Conservation (phyloP, 2,329 filamentous ascomycete genomes). For the Alternaria solani region DNA sequence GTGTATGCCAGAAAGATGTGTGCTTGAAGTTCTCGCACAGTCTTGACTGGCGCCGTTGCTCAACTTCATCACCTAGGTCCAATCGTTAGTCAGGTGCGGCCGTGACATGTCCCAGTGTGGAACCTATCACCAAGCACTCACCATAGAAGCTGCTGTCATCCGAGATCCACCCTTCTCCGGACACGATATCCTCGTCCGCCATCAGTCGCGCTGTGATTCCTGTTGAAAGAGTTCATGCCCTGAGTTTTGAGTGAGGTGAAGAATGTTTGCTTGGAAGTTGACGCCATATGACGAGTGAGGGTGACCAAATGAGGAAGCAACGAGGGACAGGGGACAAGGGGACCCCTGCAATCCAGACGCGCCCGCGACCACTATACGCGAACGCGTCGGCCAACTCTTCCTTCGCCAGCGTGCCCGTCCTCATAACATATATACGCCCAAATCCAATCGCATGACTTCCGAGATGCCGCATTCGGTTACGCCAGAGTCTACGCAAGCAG, state of each 20-base stretch:
- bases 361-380: conserved; percentile 28
- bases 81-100: conserved; percentile 1
- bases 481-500: conserved; percentile 49
- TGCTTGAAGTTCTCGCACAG: conserved; percentile 27
- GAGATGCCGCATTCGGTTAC: conserved; percentile 59
- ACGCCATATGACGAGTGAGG: conserved; percentile 19
- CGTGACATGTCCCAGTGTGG: background rate
- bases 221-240: conserved; percentile 15
- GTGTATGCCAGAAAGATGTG: conserved; percentile 28
- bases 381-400: conserved; percentile 25
- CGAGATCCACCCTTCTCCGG: conserved; percentile 46
- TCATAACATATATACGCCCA: conserved; percentile 5
- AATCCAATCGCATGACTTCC: conserved; percentile 10
- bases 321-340: conserved; percentile 12
- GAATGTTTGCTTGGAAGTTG: conserved; percentile 5
- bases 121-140: conserved; percentile 29
- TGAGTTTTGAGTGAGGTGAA: conserved; percentile 1
- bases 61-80: conserved; percentile 40
- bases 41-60: conserved; percentile 32
- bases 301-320: conserved; percentile 23
- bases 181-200: conserved; percentile 38
- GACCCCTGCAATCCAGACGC: conserved; percentile 27
- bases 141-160: conserved; percentile 58
- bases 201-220: conserved; percentile 17
- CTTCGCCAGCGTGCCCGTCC: conserved; percentile 8